phyloP scores from a whole-genome alignment of 257 asterid genomes.

The Anisodus tanguticus region DNA sequence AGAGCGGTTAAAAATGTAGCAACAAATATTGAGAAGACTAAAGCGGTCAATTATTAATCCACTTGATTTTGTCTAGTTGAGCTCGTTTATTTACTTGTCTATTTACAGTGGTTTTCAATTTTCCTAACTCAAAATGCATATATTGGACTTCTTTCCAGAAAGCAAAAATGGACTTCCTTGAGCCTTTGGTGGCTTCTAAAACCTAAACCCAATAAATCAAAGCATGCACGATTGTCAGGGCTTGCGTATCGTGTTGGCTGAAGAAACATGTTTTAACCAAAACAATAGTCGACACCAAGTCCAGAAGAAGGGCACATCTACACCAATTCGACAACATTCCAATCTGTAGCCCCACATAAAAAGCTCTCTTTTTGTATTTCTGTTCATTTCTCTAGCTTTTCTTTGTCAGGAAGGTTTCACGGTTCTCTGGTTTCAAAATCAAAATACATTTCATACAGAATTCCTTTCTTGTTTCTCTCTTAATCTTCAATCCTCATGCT shows the following conservation, averaged over 20 bases:
- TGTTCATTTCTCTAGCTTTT: neutral
- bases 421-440: neutral
- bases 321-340: neutral
- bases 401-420: slow-evolving; percentile 12
- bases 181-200: neutral
- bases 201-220: neutral
- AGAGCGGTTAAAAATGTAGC: neutral
- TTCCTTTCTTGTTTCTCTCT: neutral
- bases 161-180: neutral
- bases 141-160: neutral
- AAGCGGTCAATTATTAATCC: neutral
- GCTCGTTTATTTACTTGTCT: neutral
- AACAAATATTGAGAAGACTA: neutral
- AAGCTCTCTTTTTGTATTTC: neutral
- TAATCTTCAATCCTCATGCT: neutral
- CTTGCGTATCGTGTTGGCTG: neutral
- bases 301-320: neutral
- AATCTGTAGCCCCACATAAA: neutral
- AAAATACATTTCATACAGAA: neutral
- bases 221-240: neutral
- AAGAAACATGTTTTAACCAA: neutral
- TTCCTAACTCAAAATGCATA: slow-evolving; percentile 3
- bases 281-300: neutral
- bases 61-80: slow-evolving; percentile 1
- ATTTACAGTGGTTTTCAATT: neutral